A percentile compares a stretch with the other conserved stretches of the same genome.
Conservation (phyloP, 1,284 basidiomycete genomes). For the Malassezia nana region DNA sequence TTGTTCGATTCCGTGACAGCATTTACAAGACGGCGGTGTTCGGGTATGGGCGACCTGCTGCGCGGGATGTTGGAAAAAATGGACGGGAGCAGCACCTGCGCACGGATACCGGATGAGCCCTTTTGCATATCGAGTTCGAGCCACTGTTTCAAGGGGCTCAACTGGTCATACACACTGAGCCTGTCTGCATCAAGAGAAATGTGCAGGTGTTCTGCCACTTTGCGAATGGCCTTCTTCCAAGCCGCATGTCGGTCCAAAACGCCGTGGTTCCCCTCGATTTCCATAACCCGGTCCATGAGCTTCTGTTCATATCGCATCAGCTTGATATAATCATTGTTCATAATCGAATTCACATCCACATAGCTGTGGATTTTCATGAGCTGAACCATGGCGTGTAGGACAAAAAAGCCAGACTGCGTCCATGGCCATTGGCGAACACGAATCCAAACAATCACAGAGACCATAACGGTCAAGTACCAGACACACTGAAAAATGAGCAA, state of each 20-base stretch:
- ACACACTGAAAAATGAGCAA: slow-evolving; percentile 28
- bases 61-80: not conserved
- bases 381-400: slow-evolving; percentile 78
- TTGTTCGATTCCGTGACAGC: not conserved
- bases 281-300: slow-evolving; percentile 32
- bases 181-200: not conserved
- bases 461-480: slow-evolving; percentile 32
- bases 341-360: slow-evolving; percentile 74
- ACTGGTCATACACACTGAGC: not conserved
- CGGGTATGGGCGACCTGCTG: slow-evolving; percentile 5
- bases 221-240: not conserved
- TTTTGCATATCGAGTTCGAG: not conserved
- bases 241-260: not conserved
- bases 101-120: slow-evolving; percentile 6
- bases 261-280: not conserved
- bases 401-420: slow-evolving; percentile 93
- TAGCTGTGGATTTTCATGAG: slow-evolving; percentile 97
- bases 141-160: slow-evolving; percentile 1
- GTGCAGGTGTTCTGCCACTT: not conserved
- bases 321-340: slow-evolving; percentile 52
- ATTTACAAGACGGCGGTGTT: not conserved
- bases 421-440: slow-evolving; percentile 74
- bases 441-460: slow-evolving; percentile 38
- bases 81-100: not conserved
- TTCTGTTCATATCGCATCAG: slow-evolving; percentile 25